Evolutionary conservation across 2,329 filamentous ascomycete species (phyloP).

Genomic region (Myriosclerotinia scirpicola): DNA sequence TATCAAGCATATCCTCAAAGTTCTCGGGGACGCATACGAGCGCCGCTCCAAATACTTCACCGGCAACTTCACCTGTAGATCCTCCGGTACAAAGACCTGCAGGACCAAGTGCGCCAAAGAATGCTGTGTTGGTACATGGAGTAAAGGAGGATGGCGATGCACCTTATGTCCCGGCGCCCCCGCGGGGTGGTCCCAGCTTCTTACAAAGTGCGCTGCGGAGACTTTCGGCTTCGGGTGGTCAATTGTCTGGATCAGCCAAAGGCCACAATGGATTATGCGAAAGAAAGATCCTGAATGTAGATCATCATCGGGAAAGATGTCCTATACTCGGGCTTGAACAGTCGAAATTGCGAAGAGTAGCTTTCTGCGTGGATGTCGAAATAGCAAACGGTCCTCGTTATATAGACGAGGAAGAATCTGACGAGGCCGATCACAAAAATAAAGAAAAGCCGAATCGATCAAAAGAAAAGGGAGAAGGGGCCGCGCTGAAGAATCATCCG

Average conservation of each 20-base stretch:
- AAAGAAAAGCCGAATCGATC: slow-evolving; percentile 65
- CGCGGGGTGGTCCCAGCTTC: slow-evolving; percentile 70
- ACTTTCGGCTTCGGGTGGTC: slow-evolving; percentile 60
- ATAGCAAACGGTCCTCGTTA: slow-evolving; percentile 87
- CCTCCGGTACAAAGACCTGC: slow-evolving; percentile 38
- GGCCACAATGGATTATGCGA: slow-evolving; percentile 72
- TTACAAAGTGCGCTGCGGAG: slow-evolving; percentile 79
- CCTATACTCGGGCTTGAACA: slow-evolving; percentile 75
- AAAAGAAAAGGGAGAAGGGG: slow-evolving; percentile 70
- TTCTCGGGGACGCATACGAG: slow-evolving; percentile 57
- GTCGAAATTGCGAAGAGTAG: slow-evolving; percentile 79
- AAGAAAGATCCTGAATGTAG: slow-evolving; percentile 80
- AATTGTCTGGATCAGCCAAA: slow-evolving; percentile 44
- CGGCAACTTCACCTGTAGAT: slow-evolving; percentile 37
- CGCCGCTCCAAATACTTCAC: slow-evolving; percentile 35
- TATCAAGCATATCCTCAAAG: slow-evolving; percentile 88
- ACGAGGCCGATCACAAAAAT: slow-evolving; percentile 48
- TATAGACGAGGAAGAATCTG: slow-evolving; percentile 61
- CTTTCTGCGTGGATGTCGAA: slow-evolving; percentile 96
- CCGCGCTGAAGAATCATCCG: slow-evolving; percentile 68
- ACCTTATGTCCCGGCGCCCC: slow-evolving; percentile 73
- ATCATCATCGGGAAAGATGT: slow-evolving; percentile 76
- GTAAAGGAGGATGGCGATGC: slow-evolving; percentile 57
- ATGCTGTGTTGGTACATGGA: slow-evolving; percentile 60
- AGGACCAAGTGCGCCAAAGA: slow-evolving; percentile 48